Evolutionary conservation across 768 basidiomycete genomes (phyloP), one percentile per base, ranked within the genome.

Genomic region (Nidularia pulvinata): DNA sequence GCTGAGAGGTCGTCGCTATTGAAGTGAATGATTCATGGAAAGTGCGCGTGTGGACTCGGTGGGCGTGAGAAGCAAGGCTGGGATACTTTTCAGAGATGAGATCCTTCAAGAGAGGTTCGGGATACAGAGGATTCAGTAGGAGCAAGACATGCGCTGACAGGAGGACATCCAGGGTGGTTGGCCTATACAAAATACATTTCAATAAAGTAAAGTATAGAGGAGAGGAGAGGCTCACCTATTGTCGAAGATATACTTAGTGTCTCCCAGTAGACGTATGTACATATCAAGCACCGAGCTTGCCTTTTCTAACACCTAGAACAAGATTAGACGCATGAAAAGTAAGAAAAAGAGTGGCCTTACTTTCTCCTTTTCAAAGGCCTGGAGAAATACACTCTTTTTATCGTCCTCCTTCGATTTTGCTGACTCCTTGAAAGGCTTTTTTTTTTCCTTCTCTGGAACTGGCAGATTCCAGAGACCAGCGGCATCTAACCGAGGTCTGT

Each of bases 71-170:
- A 10, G 80, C 68, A 42, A 93, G 74, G 7, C 70, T 63, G 0
- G 87, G 79, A 62, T 85, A 91, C 3, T 79, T 77, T 5, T 80
- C 78, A 1, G 61, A 61, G 7, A 91, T 63, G 3, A 88, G 75
- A 55, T 75, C 72, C 61, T 79, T 75, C 6, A 93, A 56, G 13
- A 84, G 64, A 2, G 82, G 68, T 57, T 91, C 84, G 1, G 88
- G 84, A 52, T 85, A 86, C 36, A 82, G 79, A 5, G 85, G 80
- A 45, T 78, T 67, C 3, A 76, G 55, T 3, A 92, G 69, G 33
- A 91, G 72, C 33, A 90, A 75, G 30, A 87, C 71, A 56, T 91
- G 87, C 5, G 89, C 80, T 14, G 91, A 87, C 16, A 92, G 69
- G 36, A 83, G 63, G 22, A 88, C 64, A 56, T 93, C 91, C 14